Percentiles rank a stretch among this genome's conserved stretches.
Evolutionary conservation across 2,329 filamentous ascomycete species (phyloP).

Genomic region (Pseudogymnoascus sp.): DNA sequence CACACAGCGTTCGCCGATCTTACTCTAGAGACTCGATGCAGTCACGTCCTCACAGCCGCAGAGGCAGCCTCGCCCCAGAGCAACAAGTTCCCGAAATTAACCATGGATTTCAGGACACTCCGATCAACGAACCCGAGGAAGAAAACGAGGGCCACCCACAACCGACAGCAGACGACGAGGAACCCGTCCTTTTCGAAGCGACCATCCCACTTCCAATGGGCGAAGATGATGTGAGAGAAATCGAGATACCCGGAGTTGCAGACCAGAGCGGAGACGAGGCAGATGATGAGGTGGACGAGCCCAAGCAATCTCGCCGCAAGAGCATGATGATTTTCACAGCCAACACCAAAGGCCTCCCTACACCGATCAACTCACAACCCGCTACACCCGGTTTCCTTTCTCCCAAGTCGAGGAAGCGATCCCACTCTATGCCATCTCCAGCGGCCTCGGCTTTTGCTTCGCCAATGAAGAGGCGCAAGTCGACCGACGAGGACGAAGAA

Average conservation of each 20-base stretch:
- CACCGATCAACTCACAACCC: constrained; percentile 22
- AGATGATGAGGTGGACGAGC: constrained; percentile 34
- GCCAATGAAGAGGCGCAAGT: constrained; percentile 16
- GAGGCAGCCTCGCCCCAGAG: constrained; percentile 33
- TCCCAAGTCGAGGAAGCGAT: constrained; percentile 21
- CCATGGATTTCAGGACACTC: constrained; percentile 29
- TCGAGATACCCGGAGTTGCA: constrained; percentile 66
- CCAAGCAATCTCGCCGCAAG: constrained; percentile 34
- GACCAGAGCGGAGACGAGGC: constrained; percentile 55
- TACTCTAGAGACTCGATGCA: constrained; percentile 41
- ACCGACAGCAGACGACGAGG: constrained; percentile 18
- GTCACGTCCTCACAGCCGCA: constrained; percentile 26
- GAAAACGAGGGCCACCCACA: constrained; percentile 12
- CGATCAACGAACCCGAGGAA: neutral
- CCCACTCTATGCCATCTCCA: constrained; percentile 25
- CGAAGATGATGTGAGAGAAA: constrained; percentile 66
- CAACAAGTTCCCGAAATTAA: constrained; percentile 31
- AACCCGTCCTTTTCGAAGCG: constrained; percentile 35
- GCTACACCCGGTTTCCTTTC: constrained; percentile 18
- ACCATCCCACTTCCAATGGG: constrained; percentile 61
- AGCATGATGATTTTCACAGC: constrained; percentile 35
- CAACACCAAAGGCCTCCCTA: constrained; percentile 16
- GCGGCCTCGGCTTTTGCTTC: constrained; percentile 17
- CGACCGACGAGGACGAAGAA: constrained; percentile 4
- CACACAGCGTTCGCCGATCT: constrained; percentile 34